phyloP scores from a whole-genome alignment of 352 stramenopile genomes.

The Thalassiosira ordinaria region DNA sequence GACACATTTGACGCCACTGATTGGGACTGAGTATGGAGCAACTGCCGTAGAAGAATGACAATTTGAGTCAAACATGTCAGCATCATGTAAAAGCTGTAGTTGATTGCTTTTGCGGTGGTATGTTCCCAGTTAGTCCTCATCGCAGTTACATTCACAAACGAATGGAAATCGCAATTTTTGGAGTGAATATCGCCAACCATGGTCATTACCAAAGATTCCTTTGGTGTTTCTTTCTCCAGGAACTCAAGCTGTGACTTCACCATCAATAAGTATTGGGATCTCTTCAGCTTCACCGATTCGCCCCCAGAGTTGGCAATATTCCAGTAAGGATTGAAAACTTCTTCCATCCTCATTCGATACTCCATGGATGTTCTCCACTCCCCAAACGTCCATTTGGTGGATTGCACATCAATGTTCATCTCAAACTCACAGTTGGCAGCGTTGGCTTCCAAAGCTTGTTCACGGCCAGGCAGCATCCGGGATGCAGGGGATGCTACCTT shows the following conservation, averaged over 20 bases:
- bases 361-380: constrained; percentile 66
- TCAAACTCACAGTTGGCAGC: constrained; percentile 80
- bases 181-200: constrained; percentile 78
- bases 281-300: constrained; percentile 30
- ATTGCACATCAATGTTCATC: constrained; percentile 77
- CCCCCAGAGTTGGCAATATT: constrained; percentile 2
- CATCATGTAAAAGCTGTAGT: constrained; percentile 87
- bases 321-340: constrained; percentile 52
- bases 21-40: constrained; percentile 83
- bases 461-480: constrained; percentile 56
- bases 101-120: constrained; percentile 83
- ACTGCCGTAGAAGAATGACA: constrained; percentile 81
- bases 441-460: constrained; percentile 73
- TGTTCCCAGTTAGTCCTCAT: constrained; percentile 82
- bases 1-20: constrained; percentile 78
- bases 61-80: constrained; percentile 85
- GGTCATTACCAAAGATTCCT: constrained; percentile 74
- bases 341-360: constrained; percentile 48
- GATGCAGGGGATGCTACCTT: constrained; percentile 41
- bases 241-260: constrained; percentile 58
- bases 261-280: constrained; percentile 52
- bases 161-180: constrained; percentile 75
- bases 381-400: constrained; percentile 68
- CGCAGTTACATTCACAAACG: constrained; percentile 78
- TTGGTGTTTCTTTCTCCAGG: constrained; percentile 50